Conservation (phyloP, 1,284 basidiomycete genomes). For the Pseudozyma pruni region DNA sequence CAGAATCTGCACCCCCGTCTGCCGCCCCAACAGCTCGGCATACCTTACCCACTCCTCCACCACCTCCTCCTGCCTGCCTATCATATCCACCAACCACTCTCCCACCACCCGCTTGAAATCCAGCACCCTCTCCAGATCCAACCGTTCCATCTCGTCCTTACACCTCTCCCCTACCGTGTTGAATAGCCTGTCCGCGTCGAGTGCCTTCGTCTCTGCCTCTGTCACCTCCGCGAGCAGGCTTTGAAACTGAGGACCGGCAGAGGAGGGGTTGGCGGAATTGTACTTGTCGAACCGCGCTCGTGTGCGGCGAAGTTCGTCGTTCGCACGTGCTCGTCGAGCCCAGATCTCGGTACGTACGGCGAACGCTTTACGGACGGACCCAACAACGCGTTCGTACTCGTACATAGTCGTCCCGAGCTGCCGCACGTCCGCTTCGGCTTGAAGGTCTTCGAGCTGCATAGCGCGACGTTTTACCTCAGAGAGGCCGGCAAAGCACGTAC, state of each 20-base stretch:
- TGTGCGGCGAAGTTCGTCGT: slow-evolving; percentile 78
- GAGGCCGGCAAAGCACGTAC: slow-evolving; percentile 67
- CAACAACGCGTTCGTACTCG: slow-evolving; percentile 90
- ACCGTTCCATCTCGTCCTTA: slow-evolving; percentile 89
- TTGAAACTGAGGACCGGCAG: slow-evolving; percentile 45
- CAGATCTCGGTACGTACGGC: slow-evolving; percentile 84
- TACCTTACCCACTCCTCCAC: slow-evolving; percentile 59
- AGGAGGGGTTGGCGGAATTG: slow-evolving; percentile 73
- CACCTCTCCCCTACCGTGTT: slow-evolving; percentile 86
- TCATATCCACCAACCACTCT: slow-evolving; percentile 83
- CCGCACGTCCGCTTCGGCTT: slow-evolving; percentile 62
- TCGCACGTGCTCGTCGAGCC: slow-evolving; percentile 69
- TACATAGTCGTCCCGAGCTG: slow-evolving; percentile 78
- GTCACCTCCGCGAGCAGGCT: slow-evolving; percentile 39
- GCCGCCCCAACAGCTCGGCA: slow-evolving; percentile 49
- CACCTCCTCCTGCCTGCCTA: slow-evolving; percentile 82
- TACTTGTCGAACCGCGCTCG: slow-evolving; percentile 83
- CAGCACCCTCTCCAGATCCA: slow-evolving; percentile 90
- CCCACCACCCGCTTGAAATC: slow-evolving; percentile 84
- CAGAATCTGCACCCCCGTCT: slow-evolving; percentile 46
- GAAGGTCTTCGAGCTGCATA: slow-evolving; percentile 54
- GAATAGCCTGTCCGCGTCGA: slow-evolving; percentile 77
- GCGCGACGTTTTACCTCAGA: slow-evolving; percentile 64
- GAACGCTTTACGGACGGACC: slow-evolving; percentile 87
- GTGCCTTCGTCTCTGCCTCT: slow-evolving; percentile 44